Evolutionary conservation across 805 yeast genomes (phyloP).

Genomic region (Metschnikowia santaceciliae): DNA sequence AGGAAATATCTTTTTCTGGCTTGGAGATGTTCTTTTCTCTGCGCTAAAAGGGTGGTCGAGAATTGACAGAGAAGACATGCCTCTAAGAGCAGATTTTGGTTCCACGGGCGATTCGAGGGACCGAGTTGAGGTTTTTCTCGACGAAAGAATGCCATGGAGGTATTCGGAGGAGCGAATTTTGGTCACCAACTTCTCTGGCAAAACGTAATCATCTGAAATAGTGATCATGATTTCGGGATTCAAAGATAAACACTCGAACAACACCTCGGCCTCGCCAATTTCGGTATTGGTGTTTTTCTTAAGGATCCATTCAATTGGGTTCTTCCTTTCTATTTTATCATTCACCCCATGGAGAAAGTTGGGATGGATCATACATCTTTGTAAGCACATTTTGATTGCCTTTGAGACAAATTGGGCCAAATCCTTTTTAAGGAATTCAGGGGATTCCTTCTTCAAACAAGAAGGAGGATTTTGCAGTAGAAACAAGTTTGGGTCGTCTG

Average conservation of each 20-base stretch:
- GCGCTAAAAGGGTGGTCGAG: not conserved
- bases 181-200: conserved; percentile 5
- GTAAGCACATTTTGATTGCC: conserved; percentile 6
- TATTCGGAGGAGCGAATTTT: conserved; percentile 5
- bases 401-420: conserved; percentile 18
- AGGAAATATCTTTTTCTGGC: not conserved
- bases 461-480: conserved; percentile 19
- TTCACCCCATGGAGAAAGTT: conserved; percentile 31
- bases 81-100: not conserved
- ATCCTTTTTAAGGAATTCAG: conserved; percentile 39
- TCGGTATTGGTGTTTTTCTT: conserved; percentile 9
- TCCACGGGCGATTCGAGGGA: not conserved
- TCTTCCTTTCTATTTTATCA: conserved; percentile 19
- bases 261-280: conserved; percentile 19
- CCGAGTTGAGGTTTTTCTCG: not conserved
- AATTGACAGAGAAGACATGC: not conserved
- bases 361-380: conserved; percentile 46
- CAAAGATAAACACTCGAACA: conserved; percentile 18
- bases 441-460: conserved; percentile 1
- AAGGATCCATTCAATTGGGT: conserved; percentile 22
- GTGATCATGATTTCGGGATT: conserved; percentile 18
- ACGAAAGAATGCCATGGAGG: not conserved
- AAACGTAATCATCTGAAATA: conserved; percentile 12
- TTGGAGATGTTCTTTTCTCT: not conserved
- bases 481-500: conserved; percentile 39